A percentile compares a stretch with the other conserved stretches of the same genome.
Conservation (phyloP, 202 grass and related monocot genomes). For the Elaeis oleifera region DNA sequence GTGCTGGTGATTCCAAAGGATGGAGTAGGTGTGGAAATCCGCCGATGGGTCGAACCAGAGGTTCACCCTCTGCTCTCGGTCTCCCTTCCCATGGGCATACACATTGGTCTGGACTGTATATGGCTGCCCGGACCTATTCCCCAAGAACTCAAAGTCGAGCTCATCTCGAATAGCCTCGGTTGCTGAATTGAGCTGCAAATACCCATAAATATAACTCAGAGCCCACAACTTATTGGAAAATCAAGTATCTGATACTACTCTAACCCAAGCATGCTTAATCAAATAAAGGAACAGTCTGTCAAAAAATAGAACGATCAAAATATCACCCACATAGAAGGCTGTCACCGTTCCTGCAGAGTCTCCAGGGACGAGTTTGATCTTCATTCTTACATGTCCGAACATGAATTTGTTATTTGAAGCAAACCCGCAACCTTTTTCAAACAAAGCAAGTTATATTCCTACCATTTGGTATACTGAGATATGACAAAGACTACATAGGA, state of each 20-base stretch:
- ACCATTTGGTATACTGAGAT: neutral
- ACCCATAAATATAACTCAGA: no score
- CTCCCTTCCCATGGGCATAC: conserved; percentile 36
- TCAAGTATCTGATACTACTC: no score
- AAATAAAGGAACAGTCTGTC: neutral
- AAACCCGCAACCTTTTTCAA: conserved; percentile 27
- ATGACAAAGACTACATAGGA: no score
- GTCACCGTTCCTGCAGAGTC: conserved; percentile 41
- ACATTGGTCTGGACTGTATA: conserved; percentile 41
- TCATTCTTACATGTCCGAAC: conserved; percentile 36
- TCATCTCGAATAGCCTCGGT: conserved; percentile 28
- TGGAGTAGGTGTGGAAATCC: conserved; percentile 38
- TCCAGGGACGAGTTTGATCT: conserved; percentile 38
- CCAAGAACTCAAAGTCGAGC: conserved; percentile 39
- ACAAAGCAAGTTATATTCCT: neutral
- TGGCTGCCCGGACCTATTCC: conserved; percentile 37
- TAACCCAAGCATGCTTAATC: no score
- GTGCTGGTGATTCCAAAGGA: conserved; percentile 39
- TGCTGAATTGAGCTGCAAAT: conserved; percentile 32
- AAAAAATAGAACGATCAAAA: neutral
- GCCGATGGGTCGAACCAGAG: conserved; percentile 38
- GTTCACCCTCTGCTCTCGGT: conserved; percentile 39
- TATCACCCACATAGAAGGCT: conserved; percentile 33
- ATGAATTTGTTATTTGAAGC: conserved; percentile 27
- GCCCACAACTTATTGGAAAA: no score